Evolutionary conservation across 2,329 filamentous ascomycete genomes (phyloP), one percentile per base, ranked within the genome.

Genomic region (Xylaria sp.): DNA sequence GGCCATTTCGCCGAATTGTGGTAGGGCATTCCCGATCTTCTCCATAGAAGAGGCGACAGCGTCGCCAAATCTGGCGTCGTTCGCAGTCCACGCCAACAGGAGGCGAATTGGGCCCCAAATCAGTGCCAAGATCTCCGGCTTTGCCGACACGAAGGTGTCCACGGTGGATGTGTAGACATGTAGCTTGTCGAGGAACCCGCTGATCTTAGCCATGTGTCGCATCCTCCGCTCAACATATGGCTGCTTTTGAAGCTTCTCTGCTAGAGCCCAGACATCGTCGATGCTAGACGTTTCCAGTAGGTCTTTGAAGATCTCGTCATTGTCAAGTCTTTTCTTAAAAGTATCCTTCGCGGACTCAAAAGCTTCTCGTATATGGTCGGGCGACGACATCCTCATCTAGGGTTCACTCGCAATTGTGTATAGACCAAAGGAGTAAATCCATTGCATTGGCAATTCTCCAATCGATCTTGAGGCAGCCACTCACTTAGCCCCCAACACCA

Each of bases 101-200:
- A 51, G 13, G 19, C 25, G 33, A n/a, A 57, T 57, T 2, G 54
- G 54, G 19, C 54, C 54, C 54, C 54, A 57, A 31, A 57, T 49
- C 15, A 57, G 35, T 10, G 54, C 44, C 33, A 57, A n/a, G 33
- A 51, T 33, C 2, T 43, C 46, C 9, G 54, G 37, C 23, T 57
- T 43, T n/a, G 25, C 31, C 21, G 29, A 25, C n/a, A 57, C 44
- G 35, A 49, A 51, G 10, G 25, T 33, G 3, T 57, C 54, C 11
- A 57, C 33, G 21, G 21, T 31, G 6, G 27, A 3, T 41, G 33
- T 15, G 17, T 57, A 38, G 35, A 19, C 15, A n/a, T 40, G 19
- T 9, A 57, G 23, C 2, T 19, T 29, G 8, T 31, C 21, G 11
- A 48, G 21, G 21, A 47, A 38, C 11, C 35, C 23, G 13, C n/a